Evolutionary conservation across 1,284 basidiomycete genomes (phyloP).

Genomic region (Cutaneotrichosporon cavernicola): DNA sequence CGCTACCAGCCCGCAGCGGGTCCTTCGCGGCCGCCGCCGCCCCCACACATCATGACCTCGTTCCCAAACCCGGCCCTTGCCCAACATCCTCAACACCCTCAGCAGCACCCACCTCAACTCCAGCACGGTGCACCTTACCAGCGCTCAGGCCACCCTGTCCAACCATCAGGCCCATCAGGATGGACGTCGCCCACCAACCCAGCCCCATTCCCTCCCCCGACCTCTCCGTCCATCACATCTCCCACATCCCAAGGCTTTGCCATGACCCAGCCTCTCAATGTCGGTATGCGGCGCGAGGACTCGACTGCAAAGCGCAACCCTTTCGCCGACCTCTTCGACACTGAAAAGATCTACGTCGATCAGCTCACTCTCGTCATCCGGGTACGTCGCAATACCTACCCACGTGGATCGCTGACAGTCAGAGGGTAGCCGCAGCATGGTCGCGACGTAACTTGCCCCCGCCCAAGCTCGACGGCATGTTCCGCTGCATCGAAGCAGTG

Average conservation of each 20-base stretch:
- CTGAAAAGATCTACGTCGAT: slow-evolving; percentile 90
- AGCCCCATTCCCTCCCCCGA: slow-evolving; percentile 6
- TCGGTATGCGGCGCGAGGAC: slow-evolving; percentile 2
- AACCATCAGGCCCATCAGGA: slow-evolving; percentile 9
- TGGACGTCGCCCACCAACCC: slow-evolving; percentile 5
- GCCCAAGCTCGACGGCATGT: slow-evolving; percentile 86
- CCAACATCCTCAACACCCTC: background rate
- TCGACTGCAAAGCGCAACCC: slow-evolving; percentile 61
- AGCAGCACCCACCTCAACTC: background rate
- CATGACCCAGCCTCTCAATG: background rate
- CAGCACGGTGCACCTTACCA: background rate
- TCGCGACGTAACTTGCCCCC: slow-evolving; percentile 92
- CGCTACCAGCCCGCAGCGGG: slow-evolving; percentile 25
- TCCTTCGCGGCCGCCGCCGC: slow-evolving; percentile 23
- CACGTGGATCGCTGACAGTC: slow-evolving; percentile 11
- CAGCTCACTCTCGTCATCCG: slow-evolving; percentile 85
- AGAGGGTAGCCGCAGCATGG: slow-evolving; percentile 98
- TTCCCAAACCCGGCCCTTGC: slow-evolving; percentile 1
- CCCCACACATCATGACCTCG: slow-evolving; percentile 2
- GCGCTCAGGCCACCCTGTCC: slow-evolving; percentile 9
- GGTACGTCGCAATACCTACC: slow-evolving; percentile 57
- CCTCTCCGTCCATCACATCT: slow-evolving; percentile 3
- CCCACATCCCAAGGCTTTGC: background rate
- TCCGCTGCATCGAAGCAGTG: slow-evolving; percentile 84
- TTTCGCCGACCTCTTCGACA: slow-evolving; percentile 87